These are phyloP conservation scores for Trichosporon sp. DNA, from an alignment of 1,284 basidiomycete species.

Conservation along the genomic window DNA sequence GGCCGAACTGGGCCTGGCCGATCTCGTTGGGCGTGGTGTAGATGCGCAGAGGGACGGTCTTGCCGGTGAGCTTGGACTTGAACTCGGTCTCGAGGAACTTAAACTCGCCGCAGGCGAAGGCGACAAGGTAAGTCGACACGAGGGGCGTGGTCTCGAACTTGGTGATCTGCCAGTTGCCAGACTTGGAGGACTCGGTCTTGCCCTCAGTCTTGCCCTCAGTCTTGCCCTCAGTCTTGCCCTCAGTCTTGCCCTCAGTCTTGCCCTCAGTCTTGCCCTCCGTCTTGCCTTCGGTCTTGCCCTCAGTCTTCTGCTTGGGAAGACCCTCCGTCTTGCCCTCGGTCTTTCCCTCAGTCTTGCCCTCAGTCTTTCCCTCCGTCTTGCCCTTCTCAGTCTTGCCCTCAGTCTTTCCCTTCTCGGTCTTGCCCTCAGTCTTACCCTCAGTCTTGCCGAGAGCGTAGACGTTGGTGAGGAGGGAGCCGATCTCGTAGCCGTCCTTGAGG, in stretches of 20 bases:
- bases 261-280: conserved; percentile 38
- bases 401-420: conserved; percentile 50
- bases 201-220: conserved; percentile 48
- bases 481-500: conserved; percentile 50
- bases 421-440: conserved; percentile 54
- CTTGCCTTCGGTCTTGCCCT: conserved; percentile 53
- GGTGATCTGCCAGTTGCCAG: conserved; percentile 71
- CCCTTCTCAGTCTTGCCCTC: conserved; percentile 42
- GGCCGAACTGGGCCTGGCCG: conserved; percentile 67
- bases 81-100: conserved; percentile 74
- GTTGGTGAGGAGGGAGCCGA: conserved; percentile 51
- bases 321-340: conserved; percentile 48
- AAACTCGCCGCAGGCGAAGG: conserved; percentile 86
- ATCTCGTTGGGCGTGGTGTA: conserved; percentile 89
- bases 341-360: conserved; percentile 54
- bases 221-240: conserved; percentile 54
- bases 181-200: conserved; percentile 30
- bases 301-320: conserved; percentile 46
- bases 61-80: conserved; percentile 77
- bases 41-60: conserved; percentile 78
- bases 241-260: conserved; percentile 52
- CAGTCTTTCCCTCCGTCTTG: conserved; percentile 48
- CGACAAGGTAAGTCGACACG: conserved; percentile 90
- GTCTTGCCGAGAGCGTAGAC: conserved; percentile 42
- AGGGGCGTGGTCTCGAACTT: conserved; percentile 74